Evolutionary conservation across 495 filamentous ascomycete genomes (phyloP), one percentile per base, ranked within the genome.

Genomic region (Tuber umbilicatum): DNA sequence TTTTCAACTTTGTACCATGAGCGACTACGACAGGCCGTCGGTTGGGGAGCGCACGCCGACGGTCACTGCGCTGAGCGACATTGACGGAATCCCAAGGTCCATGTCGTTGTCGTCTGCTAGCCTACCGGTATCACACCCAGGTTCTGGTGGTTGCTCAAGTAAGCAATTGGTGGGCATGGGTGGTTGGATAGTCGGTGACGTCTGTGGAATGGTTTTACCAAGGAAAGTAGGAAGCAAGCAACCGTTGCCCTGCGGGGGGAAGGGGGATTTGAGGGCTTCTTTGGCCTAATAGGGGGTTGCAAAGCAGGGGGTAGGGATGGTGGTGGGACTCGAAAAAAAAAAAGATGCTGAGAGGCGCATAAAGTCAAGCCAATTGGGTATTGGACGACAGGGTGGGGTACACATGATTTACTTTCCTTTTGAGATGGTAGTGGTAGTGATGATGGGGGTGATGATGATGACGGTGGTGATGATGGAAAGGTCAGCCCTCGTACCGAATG

Each of bases 371-470:
- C 50, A 55, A 55, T 55, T 55, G n/a, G 50, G n/a, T n/a, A 12
- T 31, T 31, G 50, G n/a, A 60, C 12, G 47, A 17, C 23, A n/a
- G 47, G 71, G 74, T 73, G 68, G 74, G 76, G 71, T 73, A 77
- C 76, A 78, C 76, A 77, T 78, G 76, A 79, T 79, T 71, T 72
- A 78, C 71, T 74, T 79, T 60, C 72, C 76, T 78, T 55, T 64
- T 64, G 77, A 74, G 75, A 17, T 14, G 42, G 42, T n/a, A n/a
- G 69, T 60, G 73, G 75, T n/a, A 64, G 74, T 27, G n/a, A 1
- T 31, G 55, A n/a, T n/a, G n/a, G n/a, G n/a, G 12, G 3, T 31
- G 27, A 10, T 31, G 23, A n/a, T 55, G 47, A 47, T 47, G 43
- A 17, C 1, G 43, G 10, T 45, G 19, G 10, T n/a, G 47, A 14